Conservation (phyloP, 2,329 filamentous ascomycete species). For the Arthrinium phaeospermum region DNA sequence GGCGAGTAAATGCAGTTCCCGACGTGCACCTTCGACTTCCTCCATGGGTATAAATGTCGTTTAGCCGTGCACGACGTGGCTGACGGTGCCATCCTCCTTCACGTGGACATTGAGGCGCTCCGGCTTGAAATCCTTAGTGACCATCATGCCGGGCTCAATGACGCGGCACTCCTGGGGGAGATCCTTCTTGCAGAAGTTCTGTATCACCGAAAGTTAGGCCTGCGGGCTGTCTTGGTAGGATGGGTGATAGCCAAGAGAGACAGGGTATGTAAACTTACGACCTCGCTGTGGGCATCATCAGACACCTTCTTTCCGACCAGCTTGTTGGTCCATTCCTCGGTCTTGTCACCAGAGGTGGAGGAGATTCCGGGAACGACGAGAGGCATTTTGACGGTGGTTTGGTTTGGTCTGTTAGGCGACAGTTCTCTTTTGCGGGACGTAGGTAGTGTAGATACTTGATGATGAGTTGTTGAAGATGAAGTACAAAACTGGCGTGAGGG, state of each 20-base stretch:
- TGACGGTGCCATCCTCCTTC: conserved; percentile 64
- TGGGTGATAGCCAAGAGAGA: background rate
- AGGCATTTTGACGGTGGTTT: conserved; percentile 59
- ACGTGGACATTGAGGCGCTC: conserved; percentile 65
- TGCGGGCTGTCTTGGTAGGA: background rate
- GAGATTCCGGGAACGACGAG: conserved; percentile 67
- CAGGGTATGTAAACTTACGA: conserved; percentile 48
- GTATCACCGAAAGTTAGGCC: background rate
- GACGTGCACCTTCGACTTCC: background rate
- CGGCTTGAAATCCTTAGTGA: conserved; percentile 62
- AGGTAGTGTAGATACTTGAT: background rate
- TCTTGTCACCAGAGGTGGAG: conserved; percentile 48
- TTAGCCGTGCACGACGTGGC: conserved; percentile 63
- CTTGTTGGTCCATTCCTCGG: conserved; percentile 65
- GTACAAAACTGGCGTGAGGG: background rate
- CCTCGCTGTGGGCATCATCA: conserved; percentile 56
- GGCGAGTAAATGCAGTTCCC: background rate
- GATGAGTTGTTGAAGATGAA: background rate
- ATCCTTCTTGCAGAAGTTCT: conserved; percentile 67
- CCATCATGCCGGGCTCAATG: conserved; percentile 61
- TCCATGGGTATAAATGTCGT: background rate
- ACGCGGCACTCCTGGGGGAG: conserved; percentile 62
- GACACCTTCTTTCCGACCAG: conserved; percentile 68
- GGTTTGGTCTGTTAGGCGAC: background rate
- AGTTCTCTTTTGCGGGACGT: background rate